Base-by-base conservation (phyloP, 352 stramenopile species). In the Saprolegnia diclina region DNA sequence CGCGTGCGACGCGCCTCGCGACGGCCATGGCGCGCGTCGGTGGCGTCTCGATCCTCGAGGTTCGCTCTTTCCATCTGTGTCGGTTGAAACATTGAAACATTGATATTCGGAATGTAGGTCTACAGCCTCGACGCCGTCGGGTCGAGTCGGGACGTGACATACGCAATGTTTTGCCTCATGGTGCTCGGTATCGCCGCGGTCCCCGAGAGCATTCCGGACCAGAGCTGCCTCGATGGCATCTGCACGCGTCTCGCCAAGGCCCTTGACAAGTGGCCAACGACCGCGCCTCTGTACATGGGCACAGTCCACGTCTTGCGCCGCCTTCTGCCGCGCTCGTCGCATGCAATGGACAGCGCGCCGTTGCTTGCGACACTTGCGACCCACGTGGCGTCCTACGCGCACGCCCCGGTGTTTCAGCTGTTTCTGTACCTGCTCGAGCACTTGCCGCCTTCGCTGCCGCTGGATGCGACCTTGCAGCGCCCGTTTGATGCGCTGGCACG, bases 131-230 rank as follows among this genome's bases (percentile, higher is more conserved):
- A 69, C 21, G 63, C 63, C 21, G 48, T 69, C 9, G 19, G 29
- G 6, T 32, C 63, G 19, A 32, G 11, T 4, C 9, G n/a, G 40
- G 26, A n/a, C 53, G 0, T 29, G 16, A 5, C n/a, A 42, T 35
- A 57, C 19, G 26, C 38, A 11, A 1, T 59, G 24, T 69, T 69
- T 42, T 69, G 10, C 19, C 48, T 69, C 1, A 61, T 69, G 44
- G 63, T 35, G n/a, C 16, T 69, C 6, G n/a, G 22, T 62, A 14
- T 57, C 53, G 32, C 37, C 42, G 44, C 24, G n/a, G 22, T 54
- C 29, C 21, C 63, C 29, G 5, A 21, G 52, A 22, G 22, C 63
- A 19, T 26, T 61, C 44, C 32, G 4, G 53, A 62, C 52, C n/a
- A 10, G 19, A 13, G 14, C 1, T 53, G 29, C 4, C 24, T 69